phyloP scores from a whole-genome alignment of 306 rosid species.

The barrel medic (Medicago truncatula) region MtrunA17r5.0-ANR NC_053045.1:56750501-56751000 shows the following conservation, averaged over 20 bases:
- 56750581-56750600: slow-evolving; percentile 89
- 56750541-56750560: slow-evolving; percentile 77
- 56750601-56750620: slow-evolving; percentile 82
- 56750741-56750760: slow-evolving; percentile 67
- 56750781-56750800: slow-evolving; percentile 70
- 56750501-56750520: slow-evolving; percentile 85
- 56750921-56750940: slow-evolving; percentile 28
- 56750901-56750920: slow-evolving; percentile 30
- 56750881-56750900: slow-evolving; percentile 31
- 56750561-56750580: slow-evolving; percentile 78
- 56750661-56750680: slow-evolving; percentile 79
- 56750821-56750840: slow-evolving; percentile 74
- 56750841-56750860: slow-evolving; percentile 69
- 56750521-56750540: slow-evolving; percentile 75
- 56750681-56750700: slow-evolving; percentile 72
- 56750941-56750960: slow-evolving; percentile 37
- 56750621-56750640: slow-evolving; percentile 88
- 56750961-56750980: slow-evolving; percentile 40
- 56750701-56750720: slow-evolving; percentile 78
- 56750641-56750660: slow-evolving; percentile 96
- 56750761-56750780: slow-evolving; percentile 70
- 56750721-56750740: slow-evolving; percentile 67
- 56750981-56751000: slow-evolving; percentile 42
- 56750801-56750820: slow-evolving; percentile 82
- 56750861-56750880: slow-evolving; percentile 67